Evolutionary conservation across 441 rosid species (phyloP).

Genomic region (Adansonia gregorii): DNA sequence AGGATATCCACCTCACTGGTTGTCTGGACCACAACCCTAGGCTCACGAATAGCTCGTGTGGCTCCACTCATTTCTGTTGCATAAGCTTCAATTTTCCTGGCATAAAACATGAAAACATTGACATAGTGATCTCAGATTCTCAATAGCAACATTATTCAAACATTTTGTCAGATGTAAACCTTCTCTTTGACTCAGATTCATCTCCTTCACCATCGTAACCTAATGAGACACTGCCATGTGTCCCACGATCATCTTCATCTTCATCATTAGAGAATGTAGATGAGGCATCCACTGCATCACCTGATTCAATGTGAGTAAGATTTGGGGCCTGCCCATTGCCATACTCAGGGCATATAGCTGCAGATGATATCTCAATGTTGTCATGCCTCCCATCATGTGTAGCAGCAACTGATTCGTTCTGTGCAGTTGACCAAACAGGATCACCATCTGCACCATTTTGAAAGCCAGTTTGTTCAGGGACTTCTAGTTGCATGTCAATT

Average conservation of each 20-base stretch:
- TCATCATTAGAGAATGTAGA: constrained; percentile 73
- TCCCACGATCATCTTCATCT: constrained; percentile 63
- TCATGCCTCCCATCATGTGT: constrained; percentile 63
- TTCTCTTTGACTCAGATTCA: constrained; percentile 75
- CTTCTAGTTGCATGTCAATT: constrained; percentile 49
- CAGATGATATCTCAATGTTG: constrained; percentile 64
- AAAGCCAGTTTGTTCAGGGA: constrained; percentile 48
- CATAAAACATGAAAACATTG: constrained; percentile 27
- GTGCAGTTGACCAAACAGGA: constrained; percentile 51
- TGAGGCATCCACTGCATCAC: constrained; percentile 63
- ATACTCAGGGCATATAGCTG: constrained; percentile 42
- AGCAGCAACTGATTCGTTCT: constrained; percentile 41
- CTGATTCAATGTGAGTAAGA: constrained; percentile 47
- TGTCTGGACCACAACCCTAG: constrained; percentile 76
- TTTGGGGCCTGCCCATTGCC: constrained; percentile 49
- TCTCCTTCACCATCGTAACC: constrained; percentile 69
- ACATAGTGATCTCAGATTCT: not conserved
- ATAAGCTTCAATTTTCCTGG: constrained; percentile 71
- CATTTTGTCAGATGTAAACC: constrained; percentile 38
- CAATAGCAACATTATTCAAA: not conserved
- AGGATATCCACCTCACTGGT: constrained; percentile 76
- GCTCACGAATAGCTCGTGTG: constrained; percentile 79
- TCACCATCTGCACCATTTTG: constrained; percentile 51
- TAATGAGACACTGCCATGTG: constrained; percentile 59
- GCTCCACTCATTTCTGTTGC: constrained; percentile 73